Percentiles rank a stretch among this genome's conserved stretches.
These are phyloP conservation scores for Yarrowia sp. DNA, from an alignment of 805 yeast species.

Conservation along the genomic window DNA sequence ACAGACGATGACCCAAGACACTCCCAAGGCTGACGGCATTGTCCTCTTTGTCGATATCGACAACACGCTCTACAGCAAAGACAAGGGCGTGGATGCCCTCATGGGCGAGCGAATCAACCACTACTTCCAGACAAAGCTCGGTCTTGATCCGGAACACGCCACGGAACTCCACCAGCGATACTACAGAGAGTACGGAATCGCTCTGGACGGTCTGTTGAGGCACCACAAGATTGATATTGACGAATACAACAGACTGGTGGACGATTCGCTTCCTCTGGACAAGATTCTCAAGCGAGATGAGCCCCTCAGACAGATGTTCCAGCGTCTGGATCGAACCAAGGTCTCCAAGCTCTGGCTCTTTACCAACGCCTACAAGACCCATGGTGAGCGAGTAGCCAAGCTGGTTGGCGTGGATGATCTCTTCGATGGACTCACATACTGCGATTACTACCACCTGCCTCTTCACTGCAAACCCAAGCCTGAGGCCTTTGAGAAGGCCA, in stretches of 20 bases:
- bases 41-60: conserved; percentile 90
- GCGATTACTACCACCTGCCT: conserved; percentile 73
- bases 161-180: conserved; percentile 71
- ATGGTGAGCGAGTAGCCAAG: conserved; percentile 79
- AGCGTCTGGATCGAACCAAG: conserved; percentile 54
- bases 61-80: conserved; percentile 82
- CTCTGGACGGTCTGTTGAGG: conserved; percentile 83
- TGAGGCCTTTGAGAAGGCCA: conserved; percentile 62
- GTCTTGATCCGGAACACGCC: conserved; percentile 76
- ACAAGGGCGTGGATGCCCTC: conserved; percentile 77
- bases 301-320: conserved; percentile 48
- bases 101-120: conserved; percentile 88
- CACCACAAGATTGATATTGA: conserved; percentile 78
- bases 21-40: conserved; percentile 41
- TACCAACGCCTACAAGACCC: conserved; percentile 93
- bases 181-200: conserved; percentile 87
- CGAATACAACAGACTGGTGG: conserved; percentile 87
- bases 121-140: conserved; percentile 72
- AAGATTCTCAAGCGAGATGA: conserved; percentile 68
- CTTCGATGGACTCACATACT: conserved; percentile 91
- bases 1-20: conserved; percentile 23
- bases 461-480: conserved; percentile 90
- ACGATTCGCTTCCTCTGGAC: conserved; percentile 89
- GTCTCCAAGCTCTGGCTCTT: conserved; percentile 85
- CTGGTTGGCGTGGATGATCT: conserved; percentile 88